A percentile compares a stretch with the other conserved stretches of the same genome.
phyloP scores from a whole-genome alignment of 192 early-diverging fungal species.

The Umbelopsis isabellina region DNA sequence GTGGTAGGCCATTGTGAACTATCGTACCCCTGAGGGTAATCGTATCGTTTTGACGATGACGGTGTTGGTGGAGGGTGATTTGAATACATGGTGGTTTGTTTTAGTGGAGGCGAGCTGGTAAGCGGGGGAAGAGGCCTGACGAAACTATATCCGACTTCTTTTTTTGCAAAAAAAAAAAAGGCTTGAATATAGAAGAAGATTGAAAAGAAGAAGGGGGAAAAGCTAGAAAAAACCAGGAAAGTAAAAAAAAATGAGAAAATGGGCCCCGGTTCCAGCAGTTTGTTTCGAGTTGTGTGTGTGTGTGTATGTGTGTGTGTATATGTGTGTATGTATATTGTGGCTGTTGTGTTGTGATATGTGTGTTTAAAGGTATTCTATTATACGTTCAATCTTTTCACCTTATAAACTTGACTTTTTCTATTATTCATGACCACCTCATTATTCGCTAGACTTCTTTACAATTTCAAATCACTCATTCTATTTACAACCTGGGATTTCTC shows the following conservation, averaged over 20 bases:
- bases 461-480: no score
- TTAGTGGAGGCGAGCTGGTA: neutral
- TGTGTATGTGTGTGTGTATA: neutral
- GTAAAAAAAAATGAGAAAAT: neutral
- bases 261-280: slow-evolving; percentile 15
- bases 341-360: no score
- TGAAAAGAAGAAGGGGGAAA: slow-evolving; percentile 9
- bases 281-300: neutral
- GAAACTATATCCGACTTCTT: no score
- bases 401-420: no score
- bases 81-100: slow-evolving; percentile 2
- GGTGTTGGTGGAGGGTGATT: neutral
- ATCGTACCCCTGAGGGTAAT: slow-evolving; percentile 19
- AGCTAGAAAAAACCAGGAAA: neutral
- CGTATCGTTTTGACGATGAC: slow-evolving; percentile 8
- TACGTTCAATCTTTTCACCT: no score
- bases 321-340: neutral
- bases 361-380: no score
- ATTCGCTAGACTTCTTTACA: no score
- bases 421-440: no score
- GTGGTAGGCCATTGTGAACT: slow-evolving; percentile 9
- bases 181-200: neutral
- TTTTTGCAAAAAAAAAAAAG: neutral
- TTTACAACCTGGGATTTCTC: no score
- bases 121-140: no score